Evolutionary conservation across 1,139 yeast species (phyloP).

Genomic region (Nakaseomyces sp.): DNA sequence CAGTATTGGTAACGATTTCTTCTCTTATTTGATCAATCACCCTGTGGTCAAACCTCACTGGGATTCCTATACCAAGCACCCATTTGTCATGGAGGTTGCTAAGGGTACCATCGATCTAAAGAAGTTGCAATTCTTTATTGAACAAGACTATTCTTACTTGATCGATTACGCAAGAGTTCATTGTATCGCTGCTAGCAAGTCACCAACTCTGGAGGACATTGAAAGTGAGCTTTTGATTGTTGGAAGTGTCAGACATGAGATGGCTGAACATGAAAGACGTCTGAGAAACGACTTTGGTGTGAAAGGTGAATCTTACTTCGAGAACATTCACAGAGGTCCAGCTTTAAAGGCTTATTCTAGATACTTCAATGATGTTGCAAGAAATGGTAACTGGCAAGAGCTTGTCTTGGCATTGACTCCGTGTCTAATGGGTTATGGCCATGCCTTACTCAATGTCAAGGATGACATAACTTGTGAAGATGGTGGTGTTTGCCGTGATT

Average conservation of each 20-base stretch:
- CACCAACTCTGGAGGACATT: constrained; percentile 47
- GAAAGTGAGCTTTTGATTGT: constrained; percentile 47
- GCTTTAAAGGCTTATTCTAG: constrained; percentile 55
- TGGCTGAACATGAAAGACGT: constrained; percentile 47
- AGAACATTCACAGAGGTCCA: constrained; percentile 42
- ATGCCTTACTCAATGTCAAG: constrained; percentile 31
- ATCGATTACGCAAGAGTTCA: constrained; percentile 63
- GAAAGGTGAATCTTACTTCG: constrained; percentile 33
- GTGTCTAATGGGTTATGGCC: constrained; percentile 65
- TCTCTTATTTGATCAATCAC: constrained; percentile 47
- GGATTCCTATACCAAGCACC: constrained; percentile 53
- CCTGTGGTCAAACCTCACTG: constrained; percentile 49
- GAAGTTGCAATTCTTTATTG: constrained; percentile 50
- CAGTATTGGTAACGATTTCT: constrained; percentile 34
- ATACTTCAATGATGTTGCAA: constrained; percentile 47
- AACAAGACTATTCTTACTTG: constrained; percentile 67
- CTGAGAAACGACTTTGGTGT: constrained; percentile 40
- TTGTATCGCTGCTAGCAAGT: constrained; percentile 54
- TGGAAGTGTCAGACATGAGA: constrained; percentile 46
- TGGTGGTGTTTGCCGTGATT: constrained; percentile 39
- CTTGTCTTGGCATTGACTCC: constrained; percentile 66
- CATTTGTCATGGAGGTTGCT: constrained; percentile 50
- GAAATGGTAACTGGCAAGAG: constrained; percentile 50
- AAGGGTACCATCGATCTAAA: constrained; percentile 42
- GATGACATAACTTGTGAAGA: constrained; percentile 17